Conservation (phyloP, 805 yeast genomes). For the Naumovozyma baii region DNA sequence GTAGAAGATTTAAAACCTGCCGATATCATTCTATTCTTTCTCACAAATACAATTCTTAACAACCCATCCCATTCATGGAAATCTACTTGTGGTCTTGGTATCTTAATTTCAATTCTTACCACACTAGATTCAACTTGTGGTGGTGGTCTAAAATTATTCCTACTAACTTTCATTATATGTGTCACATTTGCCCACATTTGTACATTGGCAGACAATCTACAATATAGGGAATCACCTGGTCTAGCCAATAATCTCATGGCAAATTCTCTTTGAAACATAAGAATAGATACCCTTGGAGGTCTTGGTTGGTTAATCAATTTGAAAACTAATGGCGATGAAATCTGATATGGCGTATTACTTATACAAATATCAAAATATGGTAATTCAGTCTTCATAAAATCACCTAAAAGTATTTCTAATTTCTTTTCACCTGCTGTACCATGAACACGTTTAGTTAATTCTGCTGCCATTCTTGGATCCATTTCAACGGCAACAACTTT, state of each 20-base stretch:
- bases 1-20: conserved; percentile 85
- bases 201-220: conserved; percentile 90
- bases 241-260: conserved; percentile 88
- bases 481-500: conserved; percentile 95
- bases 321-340: conserved; percentile 92
- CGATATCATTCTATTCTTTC: conserved; percentile 86
- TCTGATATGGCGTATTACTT: conserved; percentile 95
- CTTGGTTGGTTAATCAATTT: conserved; percentile 80
- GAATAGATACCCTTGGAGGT: conserved; percentile 90
- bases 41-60: conserved; percentile 78
- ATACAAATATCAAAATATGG: conserved; percentile 95
- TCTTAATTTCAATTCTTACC: conserved; percentile 83
- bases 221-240: conserved; percentile 92
- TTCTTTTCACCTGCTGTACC: conserved; percentile 92
- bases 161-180: conserved; percentile 97
- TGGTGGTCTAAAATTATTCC: conserved; percentile 93
- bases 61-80: conserved; percentile 96
- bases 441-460: conserved; percentile 90
- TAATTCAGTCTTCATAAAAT: conserved; percentile 88
- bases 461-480: conserved; percentile 99
- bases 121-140: conserved; percentile 97
- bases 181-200: conserved; percentile 99
- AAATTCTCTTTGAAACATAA: conserved; percentile 97
- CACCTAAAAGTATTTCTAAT: conserved; percentile 85
- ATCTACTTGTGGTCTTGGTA: conserved; percentile 89